phyloP scores from a whole-genome alignment of 225 moss, liverwort and hornwort genomes.

The Polytrichum commune region DNA sequence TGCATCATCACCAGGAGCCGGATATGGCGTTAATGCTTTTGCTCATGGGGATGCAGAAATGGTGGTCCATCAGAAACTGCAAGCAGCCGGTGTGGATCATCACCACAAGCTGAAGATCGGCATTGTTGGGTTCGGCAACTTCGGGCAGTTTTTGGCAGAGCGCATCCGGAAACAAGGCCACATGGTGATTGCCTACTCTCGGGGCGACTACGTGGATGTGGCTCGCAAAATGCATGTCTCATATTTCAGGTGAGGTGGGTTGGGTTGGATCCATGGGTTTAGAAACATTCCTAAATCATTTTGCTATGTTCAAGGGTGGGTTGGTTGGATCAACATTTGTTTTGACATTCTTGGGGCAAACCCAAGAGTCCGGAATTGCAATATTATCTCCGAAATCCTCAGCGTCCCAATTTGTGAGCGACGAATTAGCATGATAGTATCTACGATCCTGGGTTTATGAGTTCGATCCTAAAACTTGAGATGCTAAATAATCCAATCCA shows the following conservation, averaged over 20 bases:
- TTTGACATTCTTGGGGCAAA: neutral
- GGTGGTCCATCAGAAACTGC: too few relatives aligned
- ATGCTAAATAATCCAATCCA: too few relatives aligned
- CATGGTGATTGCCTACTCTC: constrained; percentile 77
- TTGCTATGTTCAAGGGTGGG: too few relatives aligned
- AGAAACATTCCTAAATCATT: too few relatives aligned
- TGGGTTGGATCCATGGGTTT: too few relatives aligned
- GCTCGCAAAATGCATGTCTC: constrained; percentile 65
- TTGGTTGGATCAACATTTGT: neutral
- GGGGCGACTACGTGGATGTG: constrained; percentile 62
- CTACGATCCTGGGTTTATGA: too few relatives aligned
- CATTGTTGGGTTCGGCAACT: constrained; percentile 92
- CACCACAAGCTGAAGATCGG: constrained; percentile 74
- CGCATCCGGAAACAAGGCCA: constrained; percentile 81
- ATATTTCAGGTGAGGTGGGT: constrained; percentile 42
- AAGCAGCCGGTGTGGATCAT: constrained; percentile 22
- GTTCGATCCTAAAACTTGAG: too few relatives aligned
- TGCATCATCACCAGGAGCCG: too few relatives aligned
- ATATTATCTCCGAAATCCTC: too few relatives aligned
- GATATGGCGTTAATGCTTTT: too few relatives aligned
- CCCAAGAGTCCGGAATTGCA: neutral
- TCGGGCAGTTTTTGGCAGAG: constrained; percentile 82
- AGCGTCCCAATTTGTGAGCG: neutral
- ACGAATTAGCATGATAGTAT: too few relatives aligned
- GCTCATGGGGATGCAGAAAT: too few relatives aligned